Base-by-base conservation (phyloP, 306 rosid genomes). In the Oemleria cerasiformis region DNA sequence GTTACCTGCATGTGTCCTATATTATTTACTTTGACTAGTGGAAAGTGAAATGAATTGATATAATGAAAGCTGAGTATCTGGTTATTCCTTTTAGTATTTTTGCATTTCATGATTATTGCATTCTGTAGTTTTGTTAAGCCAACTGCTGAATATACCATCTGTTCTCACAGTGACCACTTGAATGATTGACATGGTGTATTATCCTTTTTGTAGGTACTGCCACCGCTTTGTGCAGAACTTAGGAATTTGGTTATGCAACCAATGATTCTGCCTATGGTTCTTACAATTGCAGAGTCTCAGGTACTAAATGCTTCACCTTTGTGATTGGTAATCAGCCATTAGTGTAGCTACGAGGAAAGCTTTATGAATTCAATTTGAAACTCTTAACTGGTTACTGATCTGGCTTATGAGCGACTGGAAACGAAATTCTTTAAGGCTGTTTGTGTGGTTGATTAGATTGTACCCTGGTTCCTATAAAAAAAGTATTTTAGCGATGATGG, bases 261-360 rank as follows among this genome's bases (percentile, higher is more conserved):
- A 0, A 86, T 95, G 96, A 95, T 95, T 78, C 81, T 95, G 58
- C 99, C 99, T n/a, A 95, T 91, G 99, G 99, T 95, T 81, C 96
- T 95, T 30, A 89, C 90, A 8, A 95, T 95, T 84, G 99, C 97
- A 0, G 99, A 95, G 81, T 92, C 99, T 75, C 99, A 95, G 99
- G 99, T 95, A 77, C 66, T 57, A 72, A 68, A 65, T 70, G 19
- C 51, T 62, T 63, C 21, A 17, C 39, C 40, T 36, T 63, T 16
- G 7, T 36, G 70, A 36, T 50, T 73, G 21, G 65, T 41, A 50
- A 30, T 49, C 39, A 57, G 47, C 20, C 61, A 39, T 55, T 67
- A 4, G 10, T 15, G 21, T 48, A 3, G 19, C 19, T 54, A 39
- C 63, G 41, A 55, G 15, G 41, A 19, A 69, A 10, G 23, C 14